These are phyloP conservation scores for Neopestalotiopsis clavispora DNA, from an alignment of 2,329 filamentous ascomycete genomes.

Conservation along the genomic window DNA sequence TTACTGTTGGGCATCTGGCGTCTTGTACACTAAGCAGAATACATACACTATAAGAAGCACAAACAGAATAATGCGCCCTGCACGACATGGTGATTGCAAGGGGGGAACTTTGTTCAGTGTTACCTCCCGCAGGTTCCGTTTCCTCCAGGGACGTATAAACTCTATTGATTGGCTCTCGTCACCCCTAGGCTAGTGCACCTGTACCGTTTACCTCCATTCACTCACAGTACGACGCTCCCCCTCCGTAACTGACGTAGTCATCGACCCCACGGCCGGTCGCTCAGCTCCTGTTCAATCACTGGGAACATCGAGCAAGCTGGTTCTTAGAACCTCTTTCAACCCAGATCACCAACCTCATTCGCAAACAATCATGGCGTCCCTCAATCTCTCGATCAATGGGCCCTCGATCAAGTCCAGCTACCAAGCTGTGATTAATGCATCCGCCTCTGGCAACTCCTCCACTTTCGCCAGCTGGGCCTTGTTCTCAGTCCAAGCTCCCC, in stretches of 20 bases:
- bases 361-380: constrained; percentile 68
- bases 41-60: neutral
- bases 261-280: neutral
- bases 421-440: constrained; percentile 60
- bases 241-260: constrained; percentile 2
- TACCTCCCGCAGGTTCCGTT: neutral
- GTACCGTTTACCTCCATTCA: neutral
- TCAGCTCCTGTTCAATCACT: constrained; percentile 1
- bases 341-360: constrained; percentile 8
- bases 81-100: neutral
- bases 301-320: constrained; percentile 7
- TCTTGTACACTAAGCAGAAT: neutral
- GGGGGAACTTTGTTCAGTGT: neutral
- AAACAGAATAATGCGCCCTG: neutral
- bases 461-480: constrained; percentile 93
- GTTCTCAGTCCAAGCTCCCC: constrained; percentile 89
- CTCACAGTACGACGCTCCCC: neutral
- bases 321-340: neutral
- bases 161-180: neutral
- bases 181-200: neutral
- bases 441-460: constrained; percentile 65
- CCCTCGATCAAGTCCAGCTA: constrained; percentile 86
- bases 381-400: constrained; percentile 80
- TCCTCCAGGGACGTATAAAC: neutral
- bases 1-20: neutral